These are phyloP conservation scores for Cutaneotrichosporon cutaneum DNA, from an alignment of 1,284 basidiomycete genomes.

Conservation along the genomic window DNA sequence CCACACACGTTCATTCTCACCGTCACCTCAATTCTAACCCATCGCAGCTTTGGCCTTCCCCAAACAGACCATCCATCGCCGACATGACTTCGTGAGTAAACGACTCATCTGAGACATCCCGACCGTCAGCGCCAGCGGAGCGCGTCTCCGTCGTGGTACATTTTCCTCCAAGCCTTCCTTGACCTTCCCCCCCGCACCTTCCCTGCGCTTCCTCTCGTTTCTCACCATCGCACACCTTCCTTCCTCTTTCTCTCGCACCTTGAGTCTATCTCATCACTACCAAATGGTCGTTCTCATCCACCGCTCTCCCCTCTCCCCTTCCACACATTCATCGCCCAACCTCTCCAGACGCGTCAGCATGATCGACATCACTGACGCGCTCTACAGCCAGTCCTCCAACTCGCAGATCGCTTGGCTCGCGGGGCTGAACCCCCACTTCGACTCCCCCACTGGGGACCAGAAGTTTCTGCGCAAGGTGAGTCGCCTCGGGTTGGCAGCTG, in stretches of 20 bases:
- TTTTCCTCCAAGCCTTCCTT: not conserved
- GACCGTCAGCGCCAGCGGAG: no score
- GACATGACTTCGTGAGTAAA: not conserved
- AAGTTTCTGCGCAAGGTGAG: conserved; percentile 85
- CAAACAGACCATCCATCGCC: not conserved
- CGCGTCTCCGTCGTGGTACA: not conserved
- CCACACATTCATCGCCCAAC: conserved; percentile 8
- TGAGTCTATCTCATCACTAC: conserved; percentile 4
- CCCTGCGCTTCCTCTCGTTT: conserved; percentile 12
- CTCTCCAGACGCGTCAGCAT: conserved; percentile 16
- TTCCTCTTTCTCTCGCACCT: not conserved
- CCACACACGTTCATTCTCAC: not conserved
- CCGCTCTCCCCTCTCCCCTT: not conserved
- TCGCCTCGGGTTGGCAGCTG: conserved; percentile 16
- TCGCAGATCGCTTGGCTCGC: conserved; percentile 86
- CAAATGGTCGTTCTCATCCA: not conserved
- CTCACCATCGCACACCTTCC: not conserved
- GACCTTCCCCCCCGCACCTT: conserved; percentile 1
- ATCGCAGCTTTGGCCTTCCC: not conserved
- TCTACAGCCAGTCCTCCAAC: conserved; percentile 9
- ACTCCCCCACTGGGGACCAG: conserved; percentile 65
- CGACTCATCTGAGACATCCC: not conserved
- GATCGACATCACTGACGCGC: conserved; percentile 18
- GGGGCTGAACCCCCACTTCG: conserved; percentile 69
- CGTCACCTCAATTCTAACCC: not conserved